Percentiles rank a stretch among this genome's conserved stretches.
These are phyloP conservation scores for Malus hybrid DNA, from an alignment of 331 rosid genomes.

Conservation along the genomic window DNA sequence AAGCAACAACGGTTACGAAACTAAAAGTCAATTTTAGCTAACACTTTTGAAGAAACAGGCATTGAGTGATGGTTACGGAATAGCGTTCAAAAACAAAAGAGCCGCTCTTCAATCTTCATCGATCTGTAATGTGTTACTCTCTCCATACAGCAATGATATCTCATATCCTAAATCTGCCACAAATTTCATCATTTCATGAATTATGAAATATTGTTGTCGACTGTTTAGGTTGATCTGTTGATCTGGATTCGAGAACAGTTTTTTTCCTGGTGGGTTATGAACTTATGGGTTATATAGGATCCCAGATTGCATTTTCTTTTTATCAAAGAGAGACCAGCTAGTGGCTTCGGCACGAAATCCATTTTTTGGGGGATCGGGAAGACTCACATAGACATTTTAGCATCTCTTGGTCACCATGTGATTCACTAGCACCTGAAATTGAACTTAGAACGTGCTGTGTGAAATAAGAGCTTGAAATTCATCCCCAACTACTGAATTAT, in stretches of 20 bases:
- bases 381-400: no score
- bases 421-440: no score
- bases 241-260: not conserved
- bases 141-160: conserved; percentile 1
- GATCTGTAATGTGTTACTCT: not conserved
- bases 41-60: no score
- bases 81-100: no score
- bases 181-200: not conserved
- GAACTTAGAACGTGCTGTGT: no score
- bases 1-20: no score
- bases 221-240: not conserved
- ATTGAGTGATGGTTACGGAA: no score
- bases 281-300: no score
- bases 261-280: not conserved
- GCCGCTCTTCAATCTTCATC: not conserved
- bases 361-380: accelerated
- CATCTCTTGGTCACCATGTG: accelerated
- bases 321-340: no score
- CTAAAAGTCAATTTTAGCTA: no score
- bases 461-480: no score
- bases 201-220: not conserved
- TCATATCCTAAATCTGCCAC: not conserved
- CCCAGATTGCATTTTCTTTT: not conserved
- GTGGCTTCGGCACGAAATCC: no score
- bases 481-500: accelerated